Conservation (phyloP, 2,329 filamentous ascomycete species). For the Fusarium hainanense region DNA sequence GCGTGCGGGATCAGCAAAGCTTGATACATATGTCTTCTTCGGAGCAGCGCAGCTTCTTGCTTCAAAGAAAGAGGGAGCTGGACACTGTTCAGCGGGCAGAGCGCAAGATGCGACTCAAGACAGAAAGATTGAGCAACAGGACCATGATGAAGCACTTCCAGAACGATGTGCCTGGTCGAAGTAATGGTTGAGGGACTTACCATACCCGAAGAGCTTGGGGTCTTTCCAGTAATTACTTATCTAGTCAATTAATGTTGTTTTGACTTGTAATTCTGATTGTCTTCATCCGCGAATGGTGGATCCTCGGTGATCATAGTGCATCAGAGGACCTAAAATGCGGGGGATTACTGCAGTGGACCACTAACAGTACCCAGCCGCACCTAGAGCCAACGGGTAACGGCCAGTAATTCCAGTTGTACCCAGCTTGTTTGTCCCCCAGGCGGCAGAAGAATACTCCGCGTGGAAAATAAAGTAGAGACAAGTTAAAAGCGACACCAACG, state of each 20-base stretch:
- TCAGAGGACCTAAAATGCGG: neutral
- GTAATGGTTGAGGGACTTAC: neutral
- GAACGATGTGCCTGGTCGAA: slow-evolving; percentile 21
- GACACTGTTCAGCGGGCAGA: slow-evolving; percentile 12
- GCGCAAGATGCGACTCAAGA: slow-evolving; percentile 9
- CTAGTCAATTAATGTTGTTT: neutral
- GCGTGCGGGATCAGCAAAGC: slow-evolving; percentile 33
- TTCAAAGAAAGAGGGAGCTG: slow-evolving; percentile 31
- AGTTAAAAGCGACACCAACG: neutral
- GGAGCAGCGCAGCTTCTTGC: slow-evolving; percentile 24
- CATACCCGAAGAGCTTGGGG: neutral
- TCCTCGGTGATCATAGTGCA: neutral
- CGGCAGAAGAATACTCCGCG: slow-evolving; percentile 19
- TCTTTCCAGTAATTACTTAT: too few relatives aligned
- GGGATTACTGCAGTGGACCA: neutral
- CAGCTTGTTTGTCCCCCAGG: neutral
- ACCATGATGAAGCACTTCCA: slow-evolving; percentile 28
- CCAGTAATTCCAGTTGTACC: neutral
- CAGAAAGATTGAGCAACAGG: slow-evolving; percentile 27
- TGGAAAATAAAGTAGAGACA: neutral
- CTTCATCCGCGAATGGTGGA: neutral
- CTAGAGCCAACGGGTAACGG: neutral
- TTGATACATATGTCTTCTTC: slow-evolving; percentile 33
- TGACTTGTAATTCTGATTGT: neutral
- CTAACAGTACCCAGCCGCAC: neutral